phyloP scores from a whole-genome alignment of 2,329 filamentous ascomycete genomes.

The Colletotrichum orbiculare region DNA sequence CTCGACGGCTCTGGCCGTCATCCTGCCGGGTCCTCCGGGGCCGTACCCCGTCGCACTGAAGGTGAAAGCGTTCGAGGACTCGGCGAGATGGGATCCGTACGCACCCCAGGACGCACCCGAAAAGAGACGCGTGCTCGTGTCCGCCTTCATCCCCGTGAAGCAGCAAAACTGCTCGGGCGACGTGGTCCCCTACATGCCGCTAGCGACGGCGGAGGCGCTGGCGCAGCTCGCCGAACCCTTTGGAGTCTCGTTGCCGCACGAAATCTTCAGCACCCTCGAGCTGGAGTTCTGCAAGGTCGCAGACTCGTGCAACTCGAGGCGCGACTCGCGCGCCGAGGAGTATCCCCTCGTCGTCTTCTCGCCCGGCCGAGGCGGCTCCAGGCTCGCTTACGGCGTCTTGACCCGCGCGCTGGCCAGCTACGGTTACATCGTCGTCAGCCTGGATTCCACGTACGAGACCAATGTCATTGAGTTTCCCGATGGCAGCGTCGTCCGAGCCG shows the following conservation, averaged over 20 bases:
- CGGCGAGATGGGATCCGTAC: conserved; percentile 38
- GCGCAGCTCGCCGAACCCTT: conserved; percentile 5
- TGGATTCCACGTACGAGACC: conserved; percentile 62
- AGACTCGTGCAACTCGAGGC: neutral
- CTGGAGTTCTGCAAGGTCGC: conserved; percentile 36
- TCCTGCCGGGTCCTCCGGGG: conserved; percentile 2
- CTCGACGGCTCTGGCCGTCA: neutral
- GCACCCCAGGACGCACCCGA: conserved; percentile 33
- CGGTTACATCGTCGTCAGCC: conserved; percentile 56
- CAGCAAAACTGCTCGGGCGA: conserved; percentile 21
- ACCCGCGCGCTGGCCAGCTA: conserved; percentile 57
- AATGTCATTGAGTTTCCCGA: conserved; percentile 58
- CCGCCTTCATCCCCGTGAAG: conserved; percentile 32
- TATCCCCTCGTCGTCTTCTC: conserved; percentile 52
- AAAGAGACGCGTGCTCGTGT: conserved; percentile 36
- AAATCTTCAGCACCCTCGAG: conserved; percentile 30
- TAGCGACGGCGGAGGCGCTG: conserved; percentile 24
- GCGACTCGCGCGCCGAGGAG: conserved; percentile 5
- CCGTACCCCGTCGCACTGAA: conserved; percentile 27
- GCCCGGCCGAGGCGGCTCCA: conserved; percentile 54
- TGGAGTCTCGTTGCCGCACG: conserved; percentile 26
- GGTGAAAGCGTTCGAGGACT: conserved; percentile 38
- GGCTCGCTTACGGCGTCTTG: conserved; percentile 54
- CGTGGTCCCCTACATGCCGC: conserved; percentile 35
- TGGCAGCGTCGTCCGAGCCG: conserved; percentile 45